These are phyloP conservation scores for Suillus bovinus DNA, from an alignment of 768 basidiomycete species.

Conservation along the genomic window DNA sequence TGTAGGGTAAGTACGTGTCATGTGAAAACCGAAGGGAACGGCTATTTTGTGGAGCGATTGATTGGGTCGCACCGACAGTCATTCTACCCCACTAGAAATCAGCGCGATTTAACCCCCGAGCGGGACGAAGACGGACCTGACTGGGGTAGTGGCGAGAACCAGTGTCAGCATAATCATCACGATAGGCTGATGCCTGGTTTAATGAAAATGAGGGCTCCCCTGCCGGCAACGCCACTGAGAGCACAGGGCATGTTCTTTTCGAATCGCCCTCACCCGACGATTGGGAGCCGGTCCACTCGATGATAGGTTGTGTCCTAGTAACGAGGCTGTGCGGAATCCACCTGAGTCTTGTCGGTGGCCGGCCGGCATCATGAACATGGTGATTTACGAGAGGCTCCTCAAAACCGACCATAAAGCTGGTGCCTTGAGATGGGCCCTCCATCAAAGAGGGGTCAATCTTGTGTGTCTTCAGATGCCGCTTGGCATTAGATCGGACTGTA, in stretches of 20 bases:
- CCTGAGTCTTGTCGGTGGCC: slow-evolving; percentile 35
- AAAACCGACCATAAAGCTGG: slow-evolving; percentile 41
- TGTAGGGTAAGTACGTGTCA: neutral
- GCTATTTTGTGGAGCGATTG: neutral
- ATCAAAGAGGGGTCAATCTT: slow-evolving; percentile 42
- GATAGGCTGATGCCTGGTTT: slow-evolving; percentile 28
- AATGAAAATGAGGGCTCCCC: slow-evolving; percentile 36
- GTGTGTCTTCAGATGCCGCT: slow-evolving; percentile 77
- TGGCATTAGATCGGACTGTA: slow-evolving; percentile 79
- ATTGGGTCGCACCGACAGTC: slow-evolving; percentile 8
- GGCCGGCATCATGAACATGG: slow-evolving; percentile 38
- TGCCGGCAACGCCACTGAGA: slow-evolving; percentile 39
- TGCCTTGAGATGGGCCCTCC: slow-evolving; percentile 19
- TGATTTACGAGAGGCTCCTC: slow-evolving; percentile 47
- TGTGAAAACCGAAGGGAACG: neutral
- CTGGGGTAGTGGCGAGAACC: slow-evolving; percentile 35
- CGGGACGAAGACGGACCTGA: slow-evolving; percentile 26
- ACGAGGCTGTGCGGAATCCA: slow-evolving; percentile 44
- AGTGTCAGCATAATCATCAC: slow-evolving; percentile 29
- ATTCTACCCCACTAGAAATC: slow-evolving; percentile 10
- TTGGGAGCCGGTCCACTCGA: slow-evolving; percentile 26
- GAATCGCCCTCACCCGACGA: slow-evolving; percentile 14
- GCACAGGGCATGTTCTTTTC: slow-evolving; percentile 31
- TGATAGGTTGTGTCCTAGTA: slow-evolving; percentile 26
- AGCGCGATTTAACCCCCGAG: slow-evolving; percentile 7